Evolutionary conservation across 352 stramenopile species (phyloP).

Genomic region (Pilasporangium apinafurcum): DNA sequence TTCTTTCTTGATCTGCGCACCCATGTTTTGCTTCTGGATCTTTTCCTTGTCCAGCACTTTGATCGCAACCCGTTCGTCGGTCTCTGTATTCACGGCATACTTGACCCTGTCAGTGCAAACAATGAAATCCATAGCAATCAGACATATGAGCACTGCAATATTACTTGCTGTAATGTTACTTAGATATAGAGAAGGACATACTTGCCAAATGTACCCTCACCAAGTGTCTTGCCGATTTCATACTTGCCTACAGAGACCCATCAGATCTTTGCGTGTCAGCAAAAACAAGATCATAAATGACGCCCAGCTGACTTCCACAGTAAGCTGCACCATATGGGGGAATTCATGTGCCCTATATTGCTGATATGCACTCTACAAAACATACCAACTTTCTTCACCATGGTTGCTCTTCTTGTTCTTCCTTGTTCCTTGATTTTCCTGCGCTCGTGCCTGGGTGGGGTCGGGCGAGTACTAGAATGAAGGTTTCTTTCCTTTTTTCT

Average conservation of each 20-base stretch:
- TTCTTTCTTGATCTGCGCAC: conserved; percentile 97
- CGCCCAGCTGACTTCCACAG: not conserved
- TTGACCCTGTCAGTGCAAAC: conserved; percentile 65
- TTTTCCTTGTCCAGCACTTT: conserved; percentile 98
- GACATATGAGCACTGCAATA: conserved; percentile 1
- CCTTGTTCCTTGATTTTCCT: conserved; percentile 1
- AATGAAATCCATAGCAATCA: conserved; percentile 3
- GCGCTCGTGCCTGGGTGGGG: too few relatives aligned
- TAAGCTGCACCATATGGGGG: not conserved
- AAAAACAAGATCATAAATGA: conserved; percentile 11
- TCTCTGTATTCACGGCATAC: conserved; percentile 95
- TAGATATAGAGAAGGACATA: conserved; percentile 23
- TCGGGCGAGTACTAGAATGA: too few relatives aligned
- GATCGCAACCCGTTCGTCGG: conserved; percentile 93
- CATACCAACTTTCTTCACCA: conserved; percentile 61
- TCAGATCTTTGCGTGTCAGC: not conserved
- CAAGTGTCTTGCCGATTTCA: conserved; percentile 94
- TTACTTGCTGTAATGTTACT: not conserved
- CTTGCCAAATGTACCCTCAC: conserved; percentile 97
- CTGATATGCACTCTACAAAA: not conserved
- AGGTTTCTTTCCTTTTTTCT: too few relatives aligned
- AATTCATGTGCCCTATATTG: too few relatives aligned
- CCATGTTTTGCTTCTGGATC: conserved; percentile 98
- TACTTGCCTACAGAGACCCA: conserved; percentile 89
- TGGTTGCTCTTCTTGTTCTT: conserved; percentile 4